phyloP scores from a whole-genome alignment of 1,284 basidiomycete genomes.

The Athelia psychrophila region DNA sequence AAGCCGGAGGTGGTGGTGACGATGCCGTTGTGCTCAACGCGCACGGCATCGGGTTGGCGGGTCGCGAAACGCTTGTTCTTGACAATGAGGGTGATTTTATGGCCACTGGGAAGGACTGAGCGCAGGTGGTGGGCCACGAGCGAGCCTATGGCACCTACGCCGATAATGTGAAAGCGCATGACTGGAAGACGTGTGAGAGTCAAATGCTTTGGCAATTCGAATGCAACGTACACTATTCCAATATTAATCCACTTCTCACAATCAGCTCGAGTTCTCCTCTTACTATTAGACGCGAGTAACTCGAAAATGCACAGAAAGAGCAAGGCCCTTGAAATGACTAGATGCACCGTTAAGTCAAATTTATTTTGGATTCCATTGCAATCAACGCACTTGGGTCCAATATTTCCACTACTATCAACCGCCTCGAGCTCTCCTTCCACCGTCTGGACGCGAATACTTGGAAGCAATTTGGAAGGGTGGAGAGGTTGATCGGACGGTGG shows the following conservation, averaged over 20 bases:
- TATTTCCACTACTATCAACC: no score
- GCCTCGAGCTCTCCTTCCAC: no score
- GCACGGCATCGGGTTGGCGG: slow-evolving; percentile 26
- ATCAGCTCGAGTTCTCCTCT: not conserved
- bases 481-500: no score
- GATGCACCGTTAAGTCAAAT: no score
- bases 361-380: no score
- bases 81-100: slow-evolving; percentile 69
- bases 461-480: no score
- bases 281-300: slow-evolving; percentile 2
- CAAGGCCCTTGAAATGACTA: no score
- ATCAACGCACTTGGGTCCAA: no score
- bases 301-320: no score
- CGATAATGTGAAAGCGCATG: slow-evolving; percentile 76
- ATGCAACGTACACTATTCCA: slow-evolving; percentile 4
- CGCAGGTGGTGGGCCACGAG: slow-evolving; percentile 81
- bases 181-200: not conserved
- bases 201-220: not conserved
- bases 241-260: slow-evolving; percentile 3
- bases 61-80: slow-evolving; percentile 37
- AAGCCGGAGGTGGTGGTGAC: slow-evolving; percentile 39
- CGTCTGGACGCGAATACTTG: no score
- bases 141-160: slow-evolving; percentile 79
- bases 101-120: slow-evolving; percentile 45
- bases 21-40: slow-evolving; percentile 48